Percentiles rank a stretch among this genome's conserved stretches.
Evolutionary conservation across 1,284 basidiomycete genomes (phyloP).

Genomic region (Athelia sp.): DNA sequence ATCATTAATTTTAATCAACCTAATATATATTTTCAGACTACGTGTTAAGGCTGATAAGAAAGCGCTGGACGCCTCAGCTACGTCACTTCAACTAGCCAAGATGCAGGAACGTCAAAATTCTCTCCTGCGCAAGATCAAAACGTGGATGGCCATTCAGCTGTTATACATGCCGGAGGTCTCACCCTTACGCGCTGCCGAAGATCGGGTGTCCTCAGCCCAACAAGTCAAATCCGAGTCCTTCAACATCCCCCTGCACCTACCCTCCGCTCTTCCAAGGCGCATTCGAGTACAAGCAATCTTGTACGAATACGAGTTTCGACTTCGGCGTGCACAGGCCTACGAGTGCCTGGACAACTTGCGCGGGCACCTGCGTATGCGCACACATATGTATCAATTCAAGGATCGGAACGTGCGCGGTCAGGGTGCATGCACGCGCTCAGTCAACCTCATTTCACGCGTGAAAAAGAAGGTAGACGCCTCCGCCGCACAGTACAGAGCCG

Average conservation of each 20-base stretch:
- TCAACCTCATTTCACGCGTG: not conserved
- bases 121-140: conserved; percentile 10
- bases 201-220: not conserved
- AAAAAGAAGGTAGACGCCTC: not conserved
- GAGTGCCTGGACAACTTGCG: conserved; percentile 6
- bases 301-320: conserved; percentile 4
- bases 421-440: conserved; percentile 2
- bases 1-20: too few relatives aligned
- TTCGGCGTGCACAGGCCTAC: conserved; percentile 6
- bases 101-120: conserved; percentile 9
- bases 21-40: not conserved
- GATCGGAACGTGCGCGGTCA: conserved; percentile 10
- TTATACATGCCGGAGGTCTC: conserved; percentile 13
- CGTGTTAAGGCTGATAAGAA: not conserved
- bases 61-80: conserved; percentile 8
- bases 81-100: conserved; percentile 8
- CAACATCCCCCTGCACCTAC: conserved; percentile 7
- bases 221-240: conserved; percentile 5
- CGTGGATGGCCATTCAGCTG: conserved; percentile 11
- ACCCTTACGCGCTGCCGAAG: not conserved
- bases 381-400: conserved; percentile 5
- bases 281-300: not conserved
- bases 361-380: conserved; percentile 5
- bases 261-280: conserved; percentile 1
- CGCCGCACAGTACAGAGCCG: not conserved